Conservation (phyloP, 805 yeast species). For the Candida railenensis region DNA sequence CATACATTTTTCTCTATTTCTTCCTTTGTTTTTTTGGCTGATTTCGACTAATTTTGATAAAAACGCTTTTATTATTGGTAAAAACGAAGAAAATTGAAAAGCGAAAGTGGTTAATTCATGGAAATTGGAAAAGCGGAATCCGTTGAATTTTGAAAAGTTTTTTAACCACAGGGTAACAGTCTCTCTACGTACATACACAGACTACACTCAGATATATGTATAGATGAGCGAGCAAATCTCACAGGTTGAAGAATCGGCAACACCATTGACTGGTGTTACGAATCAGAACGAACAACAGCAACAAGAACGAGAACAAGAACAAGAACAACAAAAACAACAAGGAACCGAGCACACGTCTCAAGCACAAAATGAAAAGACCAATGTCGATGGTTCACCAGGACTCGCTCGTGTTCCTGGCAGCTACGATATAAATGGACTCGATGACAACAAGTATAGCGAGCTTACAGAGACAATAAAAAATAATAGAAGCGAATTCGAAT, state of each 20-base stretch:
- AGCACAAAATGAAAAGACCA: neutral
- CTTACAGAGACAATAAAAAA: constrained; percentile 10
- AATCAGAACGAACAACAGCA: neutral
- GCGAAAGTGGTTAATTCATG: neutral
- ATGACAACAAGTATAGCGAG: constrained; percentile 11
- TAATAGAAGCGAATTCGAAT: constrained; percentile 1
- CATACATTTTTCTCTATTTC: neutral
- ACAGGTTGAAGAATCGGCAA: neutral
- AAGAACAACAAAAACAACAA: neutral
- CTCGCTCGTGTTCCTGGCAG: constrained; percentile 26
- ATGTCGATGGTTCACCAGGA: constrained; percentile 3
- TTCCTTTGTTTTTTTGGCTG: neutral
- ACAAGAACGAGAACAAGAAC: neutral
- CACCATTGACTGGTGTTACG: neutral
- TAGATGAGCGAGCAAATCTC: neutral
- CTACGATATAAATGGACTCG: constrained; percentile 17
- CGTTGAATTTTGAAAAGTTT: neutral
- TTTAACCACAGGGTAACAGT: neutral
- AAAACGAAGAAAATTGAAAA: neutral
- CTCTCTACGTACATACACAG: no score
- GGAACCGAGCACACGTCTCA: neutral
- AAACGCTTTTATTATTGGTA: neutral
- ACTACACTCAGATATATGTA: no score
- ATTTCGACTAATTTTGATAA: neutral
- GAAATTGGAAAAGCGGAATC: neutral